A percentile compares a stretch with the other conserved stretches of the same genome.
Evolutionary conservation across 2,329 filamentous ascomycete species (phyloP).

Genomic region (Fusarium continuum): DNA sequence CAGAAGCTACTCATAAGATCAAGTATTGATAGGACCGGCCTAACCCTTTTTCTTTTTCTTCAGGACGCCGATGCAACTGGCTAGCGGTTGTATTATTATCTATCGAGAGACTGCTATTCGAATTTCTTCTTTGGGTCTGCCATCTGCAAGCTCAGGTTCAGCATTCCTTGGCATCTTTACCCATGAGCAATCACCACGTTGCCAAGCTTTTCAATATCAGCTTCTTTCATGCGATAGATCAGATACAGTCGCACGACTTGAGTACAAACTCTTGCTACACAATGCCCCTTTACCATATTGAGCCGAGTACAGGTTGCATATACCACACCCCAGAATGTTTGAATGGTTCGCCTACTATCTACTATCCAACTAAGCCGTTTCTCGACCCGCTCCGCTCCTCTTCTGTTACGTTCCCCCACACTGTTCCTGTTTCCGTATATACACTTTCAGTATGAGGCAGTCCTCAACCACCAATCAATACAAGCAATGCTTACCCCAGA

Average conservation of each 20-base stretch:
- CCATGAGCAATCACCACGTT: neutral
- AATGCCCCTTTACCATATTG: neutral
- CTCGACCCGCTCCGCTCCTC: constrained; percentile 26
- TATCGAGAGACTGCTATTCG: neutral
- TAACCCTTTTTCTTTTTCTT: too few species aligned
- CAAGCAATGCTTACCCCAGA: constrained; percentile 26
- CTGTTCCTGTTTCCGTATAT: constrained; percentile 24
- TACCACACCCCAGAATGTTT: constrained; percentile 1
- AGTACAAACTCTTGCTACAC: constrained; percentile 1
- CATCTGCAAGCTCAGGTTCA: neutral
- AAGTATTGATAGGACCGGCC: too few species aligned
- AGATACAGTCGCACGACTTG: constrained; percentile 4
- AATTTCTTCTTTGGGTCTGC: neutral
- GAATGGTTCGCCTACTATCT: constrained; percentile 32
- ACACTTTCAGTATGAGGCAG: constrained; percentile 18
- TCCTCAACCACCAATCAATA: constrained; percentile 26
- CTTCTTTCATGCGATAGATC: constrained; percentile 7
- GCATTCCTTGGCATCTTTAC: neutral
- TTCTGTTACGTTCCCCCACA: constrained; percentile 3
- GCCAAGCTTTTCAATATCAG: neutral
- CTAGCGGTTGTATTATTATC: too few species aligned
- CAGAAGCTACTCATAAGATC: neutral
- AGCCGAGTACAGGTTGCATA: constrained; percentile 10
- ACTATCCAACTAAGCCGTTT: neutral
- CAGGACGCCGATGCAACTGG: too few species aligned